phyloP scores from a whole-genome alignment of 495 filamentous ascomycete genomes.

The Penicillium mononematosum region DNA sequence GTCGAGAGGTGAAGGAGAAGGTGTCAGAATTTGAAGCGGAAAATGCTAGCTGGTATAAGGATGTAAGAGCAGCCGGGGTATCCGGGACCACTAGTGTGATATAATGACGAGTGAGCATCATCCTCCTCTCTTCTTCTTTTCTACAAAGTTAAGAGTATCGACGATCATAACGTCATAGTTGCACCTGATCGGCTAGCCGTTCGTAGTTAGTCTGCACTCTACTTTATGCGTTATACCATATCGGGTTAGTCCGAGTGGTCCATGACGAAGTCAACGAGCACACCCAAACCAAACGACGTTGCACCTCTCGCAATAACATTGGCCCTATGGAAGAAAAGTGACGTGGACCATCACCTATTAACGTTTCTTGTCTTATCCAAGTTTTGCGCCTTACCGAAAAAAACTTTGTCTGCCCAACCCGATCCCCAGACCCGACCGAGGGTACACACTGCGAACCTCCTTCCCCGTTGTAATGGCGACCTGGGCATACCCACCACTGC shows the following conservation, averaged over 20 bases:
- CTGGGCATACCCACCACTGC: conserved; percentile 71
- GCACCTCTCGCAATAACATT: conserved; percentile 15
- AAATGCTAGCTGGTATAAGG: conserved; percentile 7
- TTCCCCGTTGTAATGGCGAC: conserved; percentile 60
- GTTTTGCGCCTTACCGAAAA: conserved; percentile 4
- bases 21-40: not conserved
- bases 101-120: conserved; percentile 20
- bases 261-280: conserved; percentile 37
- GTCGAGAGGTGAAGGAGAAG: conserved; percentile 2
- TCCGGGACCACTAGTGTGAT: conserved; percentile 14
- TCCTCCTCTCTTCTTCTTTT: conserved; percentile 2
- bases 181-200: conserved; percentile 26
- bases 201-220: conserved; percentile 22
- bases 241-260: conserved; percentile 23
- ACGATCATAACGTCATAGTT: conserved; percentile 40
- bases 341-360: conserved; percentile 24
- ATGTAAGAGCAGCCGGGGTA: conserved; percentile 16
- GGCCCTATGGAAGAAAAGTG: conserved; percentile 15
- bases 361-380: conserved; percentile 7
- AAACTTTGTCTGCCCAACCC: conserved; percentile 5
- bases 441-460: not conserved
- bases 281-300: conserved; percentile 22
- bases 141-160: conserved; percentile 10
- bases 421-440: not conserved
- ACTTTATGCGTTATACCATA: conserved; percentile 21